Evolutionary conservation across 2,329 filamentous ascomycete species (phyloP).

Genomic region (Pestalotiopsis sp.): DNA sequence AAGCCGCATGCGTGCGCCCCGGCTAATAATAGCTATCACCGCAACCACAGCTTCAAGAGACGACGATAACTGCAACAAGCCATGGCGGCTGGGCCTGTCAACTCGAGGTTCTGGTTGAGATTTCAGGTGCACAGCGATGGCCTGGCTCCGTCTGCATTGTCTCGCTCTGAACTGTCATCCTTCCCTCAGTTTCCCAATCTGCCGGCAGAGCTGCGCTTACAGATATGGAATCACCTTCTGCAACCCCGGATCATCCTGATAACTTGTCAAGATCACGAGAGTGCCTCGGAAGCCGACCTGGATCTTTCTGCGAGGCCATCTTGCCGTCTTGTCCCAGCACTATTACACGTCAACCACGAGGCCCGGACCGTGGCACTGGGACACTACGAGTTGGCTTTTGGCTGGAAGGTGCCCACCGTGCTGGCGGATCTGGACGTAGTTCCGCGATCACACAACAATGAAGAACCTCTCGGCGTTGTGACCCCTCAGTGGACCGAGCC

Average conservation of each 20-base stretch:
- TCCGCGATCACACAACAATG: background rate
- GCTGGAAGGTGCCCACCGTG: constrained; percentile 47
- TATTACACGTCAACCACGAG: constrained; percentile 49
- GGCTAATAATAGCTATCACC: too few species aligned
- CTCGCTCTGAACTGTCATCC: background rate
- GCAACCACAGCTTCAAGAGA: background rate
- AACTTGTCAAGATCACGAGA: constrained; percentile 37
- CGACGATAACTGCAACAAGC: background rate
- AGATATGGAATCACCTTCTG: constrained; percentile 48
- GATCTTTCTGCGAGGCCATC: constrained; percentile 23
- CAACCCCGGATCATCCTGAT: constrained; percentile 47
- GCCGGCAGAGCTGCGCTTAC: constrained; percentile 50
- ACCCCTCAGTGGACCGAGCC: constrained; percentile 37
- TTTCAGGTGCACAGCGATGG: constrained; percentile 15
- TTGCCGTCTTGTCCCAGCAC: constrained; percentile 36
- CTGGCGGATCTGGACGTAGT: constrained; percentile 26
- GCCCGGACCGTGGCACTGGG: constrained; percentile 41
- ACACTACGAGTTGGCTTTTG: constrained; percentile 49
- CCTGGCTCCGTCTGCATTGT: constrained; percentile 14
- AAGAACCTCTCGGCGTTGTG: constrained; percentile 18
- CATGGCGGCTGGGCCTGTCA: constrained; percentile 2
- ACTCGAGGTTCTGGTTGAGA: constrained; percentile 12
- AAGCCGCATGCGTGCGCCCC: background rate
- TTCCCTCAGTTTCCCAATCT: constrained; percentile 40
- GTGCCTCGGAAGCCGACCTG: constrained; percentile 11